Percentiles rank a stretch among this genome's conserved stretches.
These are phyloP conservation scores for Ogataea pilisensis DNA, from an alignment of 805 yeast genomes.

Conservation along the genomic window DNA sequence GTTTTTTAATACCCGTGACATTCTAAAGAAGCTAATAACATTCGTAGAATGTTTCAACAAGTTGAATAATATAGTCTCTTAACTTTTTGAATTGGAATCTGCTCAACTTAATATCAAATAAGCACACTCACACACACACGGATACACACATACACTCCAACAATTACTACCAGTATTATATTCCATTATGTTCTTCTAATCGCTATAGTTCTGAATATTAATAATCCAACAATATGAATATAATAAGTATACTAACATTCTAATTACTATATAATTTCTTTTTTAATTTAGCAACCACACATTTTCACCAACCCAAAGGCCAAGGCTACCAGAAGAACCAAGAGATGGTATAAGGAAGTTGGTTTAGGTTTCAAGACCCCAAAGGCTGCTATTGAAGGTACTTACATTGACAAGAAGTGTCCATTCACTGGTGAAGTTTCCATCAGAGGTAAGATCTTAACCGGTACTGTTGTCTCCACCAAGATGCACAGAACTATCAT, in stretches of 20 bases:
- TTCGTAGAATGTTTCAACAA: no score
- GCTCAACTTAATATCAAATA: no score
- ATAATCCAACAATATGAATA: neutral
- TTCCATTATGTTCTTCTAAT: no score
- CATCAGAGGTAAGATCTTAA: slow-evolving; percentile 98
- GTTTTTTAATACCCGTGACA: no score
- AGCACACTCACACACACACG: no score
- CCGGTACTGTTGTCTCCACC: slow-evolving; percentile 99
- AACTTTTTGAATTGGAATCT: no score
- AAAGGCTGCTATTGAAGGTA: slow-evolving; percentile 95
- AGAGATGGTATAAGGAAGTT: slow-evolving; percentile 99
- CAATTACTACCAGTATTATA: no score
- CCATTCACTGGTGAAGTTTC: slow-evolving; percentile 97
- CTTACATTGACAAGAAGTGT: slow-evolving; percentile 99
- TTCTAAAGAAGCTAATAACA: no score
- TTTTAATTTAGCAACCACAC: slow-evolving; percentile 84
- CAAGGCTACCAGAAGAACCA: slow-evolving; percentile 96
- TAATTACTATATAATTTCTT: neutral
- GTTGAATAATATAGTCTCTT: no score
- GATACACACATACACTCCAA: no score
- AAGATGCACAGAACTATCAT: slow-evolving; percentile 99
- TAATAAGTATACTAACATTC: neutral
- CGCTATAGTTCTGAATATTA: neutral
- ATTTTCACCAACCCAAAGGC: slow-evolving; percentile 99
- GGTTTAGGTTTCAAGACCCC: slow-evolving; percentile 99